phyloP scores from a whole-genome alignment of 73 alveolate genomes.

The Paramecium caudatum region DNA sequence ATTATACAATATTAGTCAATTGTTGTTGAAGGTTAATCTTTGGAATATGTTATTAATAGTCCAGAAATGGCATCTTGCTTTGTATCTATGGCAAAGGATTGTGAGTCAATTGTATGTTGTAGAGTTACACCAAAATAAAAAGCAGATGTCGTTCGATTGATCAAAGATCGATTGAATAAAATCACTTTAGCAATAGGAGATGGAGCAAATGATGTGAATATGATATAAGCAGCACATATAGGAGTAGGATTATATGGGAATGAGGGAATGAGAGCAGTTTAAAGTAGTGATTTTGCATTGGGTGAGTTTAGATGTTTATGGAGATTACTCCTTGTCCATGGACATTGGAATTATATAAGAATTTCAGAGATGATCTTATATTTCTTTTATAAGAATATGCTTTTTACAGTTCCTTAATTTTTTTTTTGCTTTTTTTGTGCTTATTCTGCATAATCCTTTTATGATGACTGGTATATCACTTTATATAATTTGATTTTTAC shows the following conservation, averaged over 20 bases:
- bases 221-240: slow-evolving; percentile 84
- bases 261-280: slow-evolving; percentile 98
- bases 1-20: slow-evolving; percentile 72
- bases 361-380: slow-evolving; percentile 95
- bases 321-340: slow-evolving; percentile 94
- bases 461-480: slow-evolving; percentile 96
- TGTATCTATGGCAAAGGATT: slow-evolving; percentile 69
- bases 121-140: slow-evolving; percentile 95
- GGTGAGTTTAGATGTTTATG: slow-evolving; percentile 92
- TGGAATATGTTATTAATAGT: slow-evolving; percentile 67
- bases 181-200: slow-evolving; percentile 98
- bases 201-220: slow-evolving; percentile 99
- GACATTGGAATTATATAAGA: slow-evolving; percentile 96
- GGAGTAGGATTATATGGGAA: slow-evolving; percentile 98
- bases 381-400: slow-evolving; percentile 97
- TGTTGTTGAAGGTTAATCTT: slow-evolving; percentile 84
- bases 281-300: slow-evolving; percentile 94
- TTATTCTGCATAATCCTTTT: slow-evolving; percentile 94
- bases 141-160: slow-evolving; percentile 94
- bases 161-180: slow-evolving; percentile 81
- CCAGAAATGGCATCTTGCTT: slow-evolving; percentile 62
- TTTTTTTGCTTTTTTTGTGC: slow-evolving; percentile 93
- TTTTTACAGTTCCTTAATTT: slow-evolving; percentile 89
- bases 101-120: slow-evolving; percentile 90
- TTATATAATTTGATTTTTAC: slow-evolving; percentile 97